These are phyloP conservation scores for Rhodomyrtus tomentosa DNA, from an alignment of 345 rosid genomes.

Conservation along the genomic window DNA sequence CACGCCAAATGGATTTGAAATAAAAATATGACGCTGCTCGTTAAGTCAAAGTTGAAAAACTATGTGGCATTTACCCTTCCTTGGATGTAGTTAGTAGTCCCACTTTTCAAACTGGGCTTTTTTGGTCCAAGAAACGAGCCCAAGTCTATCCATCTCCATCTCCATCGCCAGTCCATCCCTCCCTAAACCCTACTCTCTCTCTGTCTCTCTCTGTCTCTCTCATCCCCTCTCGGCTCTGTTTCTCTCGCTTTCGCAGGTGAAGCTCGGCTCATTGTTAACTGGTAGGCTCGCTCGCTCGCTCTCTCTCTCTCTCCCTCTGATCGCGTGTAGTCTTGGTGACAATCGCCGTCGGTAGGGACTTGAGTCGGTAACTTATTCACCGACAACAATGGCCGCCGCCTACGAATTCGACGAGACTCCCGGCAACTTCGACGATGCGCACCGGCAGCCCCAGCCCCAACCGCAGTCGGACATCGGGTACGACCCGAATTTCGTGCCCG, in stretches of 20 bases:
- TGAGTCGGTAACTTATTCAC: neutral
- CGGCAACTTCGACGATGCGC: slow-evolving; percentile 41
- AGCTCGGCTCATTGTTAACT: neutral
- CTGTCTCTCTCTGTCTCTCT: neutral
- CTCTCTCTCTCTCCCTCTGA: neutral
- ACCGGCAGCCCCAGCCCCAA: slow-evolving; percentile 14
- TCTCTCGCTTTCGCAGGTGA: neutral
- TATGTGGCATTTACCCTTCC: too few relatives aligned
- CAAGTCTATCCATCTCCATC: too few relatives aligned
- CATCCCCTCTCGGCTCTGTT: neutral
- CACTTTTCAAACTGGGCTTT: too few relatives aligned
- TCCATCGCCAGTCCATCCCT: neutral
- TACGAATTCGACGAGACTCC: slow-evolving; percentile 39
- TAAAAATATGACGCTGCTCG: too few relatives aligned
- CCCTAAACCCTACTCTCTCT: slow-evolving; percentile 27
- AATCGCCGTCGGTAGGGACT: too few relatives aligned
- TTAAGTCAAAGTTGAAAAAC: too few relatives aligned
- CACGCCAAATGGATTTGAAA: too few relatives aligned
- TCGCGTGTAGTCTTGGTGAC: neutral
- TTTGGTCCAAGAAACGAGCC: too few relatives aligned
- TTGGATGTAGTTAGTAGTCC: too few relatives aligned
- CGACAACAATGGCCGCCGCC: slow-evolving; percentile 33
- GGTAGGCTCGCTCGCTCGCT: neutral
- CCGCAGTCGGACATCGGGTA: slow-evolving; percentile 32
- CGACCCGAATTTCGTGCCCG: slow-evolving; percentile 90